phyloP scores from a whole-genome alignment of 2,329 filamentous ascomycete genomes.

The Pseudopyricularia javanii region DNA sequence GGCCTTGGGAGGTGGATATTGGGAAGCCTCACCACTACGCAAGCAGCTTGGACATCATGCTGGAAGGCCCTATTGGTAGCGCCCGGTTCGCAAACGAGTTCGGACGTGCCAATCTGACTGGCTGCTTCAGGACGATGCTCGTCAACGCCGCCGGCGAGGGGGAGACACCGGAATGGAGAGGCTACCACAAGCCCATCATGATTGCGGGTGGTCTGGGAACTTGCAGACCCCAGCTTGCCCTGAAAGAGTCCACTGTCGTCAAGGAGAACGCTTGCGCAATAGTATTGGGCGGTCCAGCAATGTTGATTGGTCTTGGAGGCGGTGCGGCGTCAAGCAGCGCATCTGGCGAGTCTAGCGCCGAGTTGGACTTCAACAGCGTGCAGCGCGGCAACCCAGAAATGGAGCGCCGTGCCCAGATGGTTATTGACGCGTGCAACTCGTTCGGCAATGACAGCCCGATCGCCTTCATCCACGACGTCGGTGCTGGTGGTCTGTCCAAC shows the following conservation, averaged over 20 bases:
- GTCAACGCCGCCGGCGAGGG: constrained; percentile 48
- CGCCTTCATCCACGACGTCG: constrained; percentile 94
- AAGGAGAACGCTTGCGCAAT: constrained; percentile 81
- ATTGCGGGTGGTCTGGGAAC: constrained; percentile 92
- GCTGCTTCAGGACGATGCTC: constrained; percentile 84
- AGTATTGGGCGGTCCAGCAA: constrained; percentile 88
- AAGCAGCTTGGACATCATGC: constrained; percentile 91
- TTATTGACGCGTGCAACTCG: constrained; percentile 86
- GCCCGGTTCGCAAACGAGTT: constrained; percentile 98
- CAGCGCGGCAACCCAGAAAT: constrained; percentile 96
- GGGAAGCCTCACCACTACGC: constrained; percentile 87
- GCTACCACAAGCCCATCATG: constrained; percentile 98
- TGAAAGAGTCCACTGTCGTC: constrained; percentile 72
- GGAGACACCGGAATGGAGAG: constrained; percentile 53
- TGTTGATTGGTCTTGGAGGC: constrained; percentile 93
- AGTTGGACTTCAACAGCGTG: constrained; percentile 93
- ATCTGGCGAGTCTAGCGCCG: constrained; percentile 77
- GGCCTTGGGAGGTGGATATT: constrained; percentile 85
- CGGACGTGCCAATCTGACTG: constrained; percentile 75
- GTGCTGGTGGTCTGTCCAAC: constrained; percentile 67
- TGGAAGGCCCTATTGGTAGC: constrained; percentile 90
- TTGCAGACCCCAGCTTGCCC: constrained; percentile 77
- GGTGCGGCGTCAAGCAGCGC: constrained; percentile 88
- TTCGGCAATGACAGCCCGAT: constrained; percentile 81
- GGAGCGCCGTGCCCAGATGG: constrained; percentile 89